Evolutionary conservation across 2,329 filamentous ascomycete genomes (phyloP).

Genomic region (Talaromyces sp.): DNA sequence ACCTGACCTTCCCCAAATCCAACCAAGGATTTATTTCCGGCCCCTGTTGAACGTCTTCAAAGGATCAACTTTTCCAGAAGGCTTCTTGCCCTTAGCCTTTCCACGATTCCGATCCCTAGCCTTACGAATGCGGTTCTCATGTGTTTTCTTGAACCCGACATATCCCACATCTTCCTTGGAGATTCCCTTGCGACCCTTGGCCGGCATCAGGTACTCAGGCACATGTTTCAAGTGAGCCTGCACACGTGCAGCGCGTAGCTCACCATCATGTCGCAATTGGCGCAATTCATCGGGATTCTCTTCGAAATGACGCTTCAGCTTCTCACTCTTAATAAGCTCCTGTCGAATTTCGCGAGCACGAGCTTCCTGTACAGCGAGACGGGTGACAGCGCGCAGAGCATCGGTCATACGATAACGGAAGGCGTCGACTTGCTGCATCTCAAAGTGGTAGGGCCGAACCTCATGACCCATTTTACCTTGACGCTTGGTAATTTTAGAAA

Average conservation of each 20-base stretch:
- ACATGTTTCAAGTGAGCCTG: slow-evolving; percentile 93
- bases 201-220: slow-evolving; percentile 88
- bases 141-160: slow-evolving; percentile 63
- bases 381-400: slow-evolving; percentile 84
- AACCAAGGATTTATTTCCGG: slow-evolving; percentile 30
- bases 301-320: slow-evolving; percentile 92
- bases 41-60: slow-evolving; percentile 81
- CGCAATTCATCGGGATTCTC: slow-evolving; percentile 90
- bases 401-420: slow-evolving; percentile 96
- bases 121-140: slow-evolving; percentile 56
- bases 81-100: slow-evolving; percentile 54
- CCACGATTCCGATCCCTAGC: slow-evolving; percentile 48
- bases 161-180: slow-evolving; percentile 71
- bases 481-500: slow-evolving; percentile 76
- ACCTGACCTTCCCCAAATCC: not conserved
- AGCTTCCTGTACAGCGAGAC: slow-evolving; percentile 86
- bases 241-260: slow-evolving; percentile 78
- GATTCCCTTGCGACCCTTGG: slow-evolving; percentile 70
- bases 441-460: slow-evolving; percentile 88
- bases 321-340: slow-evolving; percentile 91
- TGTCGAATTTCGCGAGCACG: slow-evolving; percentile 83
- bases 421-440: slow-evolving; percentile 89
- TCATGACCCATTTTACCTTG: slow-evolving; percentile 79
- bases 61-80: slow-evolving; percentile 70
- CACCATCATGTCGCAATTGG: slow-evolving; percentile 86